phyloP scores from a whole-genome alignment of 2,329 filamentous ascomycete genomes.

The Penicillium sp. region DNA sequence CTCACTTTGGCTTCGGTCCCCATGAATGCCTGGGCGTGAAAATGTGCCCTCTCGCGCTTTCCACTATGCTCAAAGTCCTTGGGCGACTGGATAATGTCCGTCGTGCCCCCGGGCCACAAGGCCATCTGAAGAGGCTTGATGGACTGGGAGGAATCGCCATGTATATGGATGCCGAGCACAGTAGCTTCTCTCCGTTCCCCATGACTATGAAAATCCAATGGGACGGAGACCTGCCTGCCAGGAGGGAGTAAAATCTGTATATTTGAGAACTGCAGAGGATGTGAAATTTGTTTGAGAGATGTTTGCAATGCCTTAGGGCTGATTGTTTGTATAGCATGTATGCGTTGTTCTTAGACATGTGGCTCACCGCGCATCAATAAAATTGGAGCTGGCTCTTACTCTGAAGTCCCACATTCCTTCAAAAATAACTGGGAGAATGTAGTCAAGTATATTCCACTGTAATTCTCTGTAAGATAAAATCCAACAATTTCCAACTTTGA shows the following conservation, averaged over 20 bases:
- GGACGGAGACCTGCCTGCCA: slow-evolving; percentile 37
- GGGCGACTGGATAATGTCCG: slow-evolving; percentile 41
- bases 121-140: slow-evolving; percentile 38
- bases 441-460: background rate
- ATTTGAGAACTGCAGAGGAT: background rate
- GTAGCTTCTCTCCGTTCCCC: slow-evolving; percentile 43
- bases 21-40: slow-evolving; percentile 58
- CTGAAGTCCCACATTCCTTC: background rate
- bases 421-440: background rate
- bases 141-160: slow-evolving; percentile 40
- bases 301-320: background rate
- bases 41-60: slow-evolving; percentile 32
- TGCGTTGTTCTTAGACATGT: background rate
- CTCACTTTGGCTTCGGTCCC: slow-evolving; percentile 62
- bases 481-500: background rate
- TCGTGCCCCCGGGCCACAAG: slow-evolving; percentile 40
- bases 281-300: background rate
- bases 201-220: slow-evolving; percentile 45
- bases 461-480: background rate
- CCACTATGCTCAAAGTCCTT: slow-evolving; percentile 41
- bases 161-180: slow-evolving; percentile 45
- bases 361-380: background rate
- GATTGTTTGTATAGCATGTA: background rate
- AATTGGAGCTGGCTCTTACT: background rate
- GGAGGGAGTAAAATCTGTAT: background rate